Base-by-base conservation (phyloP, 2,329 filamentous ascomycete genomes). In the Aurifilum marmelostoma region DNA sequence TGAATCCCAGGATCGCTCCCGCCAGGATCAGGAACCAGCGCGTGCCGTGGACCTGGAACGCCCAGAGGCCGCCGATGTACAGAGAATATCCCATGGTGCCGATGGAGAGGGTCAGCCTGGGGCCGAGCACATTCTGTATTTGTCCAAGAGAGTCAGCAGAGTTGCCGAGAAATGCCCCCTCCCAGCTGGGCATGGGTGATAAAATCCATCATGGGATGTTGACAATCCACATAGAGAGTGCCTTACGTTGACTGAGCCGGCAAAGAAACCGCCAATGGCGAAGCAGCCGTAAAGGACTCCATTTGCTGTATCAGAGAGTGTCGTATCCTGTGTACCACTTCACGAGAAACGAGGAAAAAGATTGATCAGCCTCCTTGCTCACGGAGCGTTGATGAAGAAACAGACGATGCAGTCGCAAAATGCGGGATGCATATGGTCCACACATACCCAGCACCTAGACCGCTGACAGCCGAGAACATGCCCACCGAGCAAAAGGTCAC, bases 401-500 rank as follows among this genome's bases (percentile, higher is more conserved):
- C 4, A n/a, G 37, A 11, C 8, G 60, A 9, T 24, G 27, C 7
- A 8, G 37, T 29, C 37, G 14, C n/a, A 9, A 21, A 21, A 47
- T 7, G 43, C 18, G 21, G 37, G 37, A 11, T 6, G 37, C 2
- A 39, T 9, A 12, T 32, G 21, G n/a, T 12, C 41, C 67, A 39
- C 60, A 69, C 67, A 39, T 63, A 69, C 67, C 67, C 70, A 29
- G 71, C 71, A 59, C 71, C 71, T 14, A 72, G 43, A 52, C 66
- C 66, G 62, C 63, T 61, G 21, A 74, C 68, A 43, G 73, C 73
- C 41, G 70, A 72, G 50, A 71, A 73, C 73, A 74, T 74, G 69
- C 73, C 73, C 27, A 74, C 73, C 16, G 72, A 73, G 68, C 71
- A 74, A 50, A 74, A 74, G 5, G 72, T 72, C 58, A 73, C 72